These are phyloP conservation scores for Blastocystis sp. DNA, from an alignment of 352 stramenopile species.

Conservation along the genomic window DNA sequence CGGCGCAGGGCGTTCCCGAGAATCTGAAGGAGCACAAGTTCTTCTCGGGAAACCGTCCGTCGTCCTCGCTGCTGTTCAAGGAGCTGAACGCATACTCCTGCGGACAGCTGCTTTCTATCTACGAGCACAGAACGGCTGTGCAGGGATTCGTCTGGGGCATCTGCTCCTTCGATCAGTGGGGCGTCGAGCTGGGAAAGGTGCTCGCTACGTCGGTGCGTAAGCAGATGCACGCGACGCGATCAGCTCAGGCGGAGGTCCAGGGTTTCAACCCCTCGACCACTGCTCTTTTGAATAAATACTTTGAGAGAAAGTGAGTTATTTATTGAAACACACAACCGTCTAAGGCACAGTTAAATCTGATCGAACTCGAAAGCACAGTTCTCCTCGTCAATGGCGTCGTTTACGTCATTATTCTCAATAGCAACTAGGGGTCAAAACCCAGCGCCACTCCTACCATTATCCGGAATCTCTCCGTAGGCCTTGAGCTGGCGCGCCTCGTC, in stretches of 20 bases:
- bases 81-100: slow-evolving; percentile 83
- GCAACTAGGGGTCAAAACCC: slow-evolving; percentile 58
- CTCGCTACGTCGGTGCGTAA: slow-evolving; percentile 84
- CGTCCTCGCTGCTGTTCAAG: slow-evolving; percentile 83
- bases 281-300: slow-evolving; percentile 79
- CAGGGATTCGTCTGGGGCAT: slow-evolving; percentile 95
- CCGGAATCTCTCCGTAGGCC: slow-evolving; percentile 95
- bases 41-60: slow-evolving; percentile 91
- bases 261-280: slow-evolving; percentile 86
- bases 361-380: slow-evolving; percentile 78
- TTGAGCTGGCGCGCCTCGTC: slow-evolving; percentile 92
- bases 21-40: slow-evolving; percentile 81
- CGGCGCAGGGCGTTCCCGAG: slow-evolving; percentile 79
- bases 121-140: slow-evolving; percentile 90
- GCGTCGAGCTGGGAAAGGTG: slow-evolving; percentile 92
- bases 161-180: slow-evolving; percentile 96
- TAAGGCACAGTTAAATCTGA: slow-evolving; percentile 68
- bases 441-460: slow-evolving; percentile 66
- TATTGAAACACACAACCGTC: neutral
- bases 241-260: slow-evolving; percentile 69
- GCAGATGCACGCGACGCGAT: slow-evolving; percentile 73
- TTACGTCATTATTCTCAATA: slow-evolving; percentile 78
- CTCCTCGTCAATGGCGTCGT: slow-evolving; percentile 73
- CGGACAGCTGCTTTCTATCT: slow-evolving; percentile 89
- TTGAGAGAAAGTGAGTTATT: slow-evolving; percentile 57